Percentiles rank a stretch among this genome's conserved stretches.
Conservation (phyloP, 225 moss, liverwort and hornwort genomes). For the Ulota crispa region DNA sequence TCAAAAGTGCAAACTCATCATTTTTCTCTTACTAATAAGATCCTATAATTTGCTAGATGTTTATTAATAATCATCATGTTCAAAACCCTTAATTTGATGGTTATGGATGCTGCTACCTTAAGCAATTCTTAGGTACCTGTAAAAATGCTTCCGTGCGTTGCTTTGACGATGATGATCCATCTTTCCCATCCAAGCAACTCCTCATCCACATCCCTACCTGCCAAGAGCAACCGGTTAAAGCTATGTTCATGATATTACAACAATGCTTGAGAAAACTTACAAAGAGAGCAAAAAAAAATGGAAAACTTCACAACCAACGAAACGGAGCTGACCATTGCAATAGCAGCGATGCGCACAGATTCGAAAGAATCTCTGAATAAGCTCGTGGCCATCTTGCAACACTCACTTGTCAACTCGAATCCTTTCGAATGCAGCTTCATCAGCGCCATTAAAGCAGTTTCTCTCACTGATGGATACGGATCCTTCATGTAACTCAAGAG, state of each 20-base stretch:
- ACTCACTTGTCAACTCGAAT: conserved; percentile 57
- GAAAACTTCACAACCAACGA: not conserved
- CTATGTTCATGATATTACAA: not conserved
- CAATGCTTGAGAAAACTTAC: not conserved
- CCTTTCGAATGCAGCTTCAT: conserved; percentile 70
- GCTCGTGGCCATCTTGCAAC: conserved; percentile 65
- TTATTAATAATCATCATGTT: no score
- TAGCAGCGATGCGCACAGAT: conserved; percentile 70
- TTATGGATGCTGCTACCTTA: no score
- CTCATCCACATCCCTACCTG: conserved; percentile 67
- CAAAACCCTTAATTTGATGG: no score
- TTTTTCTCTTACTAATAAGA: no score
- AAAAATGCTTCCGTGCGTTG: conserved; percentile 67
- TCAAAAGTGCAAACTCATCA: no score
- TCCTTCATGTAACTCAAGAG: conserved; percentile 69
- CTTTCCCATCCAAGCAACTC: conserved; percentile 33
- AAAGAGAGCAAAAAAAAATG: not conserved
- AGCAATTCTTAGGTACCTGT: conserved; percentile 46
- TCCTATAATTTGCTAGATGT: no score
- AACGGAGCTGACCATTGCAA: conserved; percentile 66
- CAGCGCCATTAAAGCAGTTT: conserved; percentile 54
- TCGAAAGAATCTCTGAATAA: conserved; percentile 80
- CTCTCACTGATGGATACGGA: conserved; percentile 79
- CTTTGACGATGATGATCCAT: conserved; percentile 47
- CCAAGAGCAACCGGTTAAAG: conserved; percentile 8